These are phyloP conservation scores for Astragalus membranaceus DNA, from an alignment of 306 rosid species.

Conservation along the genomic window DNA sequence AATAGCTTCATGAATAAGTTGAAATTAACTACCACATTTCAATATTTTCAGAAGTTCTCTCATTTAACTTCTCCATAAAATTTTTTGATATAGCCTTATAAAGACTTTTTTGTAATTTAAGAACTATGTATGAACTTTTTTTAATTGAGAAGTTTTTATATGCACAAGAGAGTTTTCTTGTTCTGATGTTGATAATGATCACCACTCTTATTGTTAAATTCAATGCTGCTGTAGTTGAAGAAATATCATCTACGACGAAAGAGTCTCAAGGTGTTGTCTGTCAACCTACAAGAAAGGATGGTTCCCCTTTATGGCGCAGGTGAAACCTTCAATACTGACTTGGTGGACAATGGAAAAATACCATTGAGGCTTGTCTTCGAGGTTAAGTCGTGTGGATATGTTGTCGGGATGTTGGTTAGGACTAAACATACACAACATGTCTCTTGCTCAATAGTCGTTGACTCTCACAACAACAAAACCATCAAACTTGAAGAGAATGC, in stretches of 20 bases:
- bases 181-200: neutral
- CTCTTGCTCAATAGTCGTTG: slow-evolving; percentile 42
- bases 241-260: slow-evolving; percentile 71
- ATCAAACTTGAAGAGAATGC: slow-evolving; percentile 44
- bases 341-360: slow-evolving; percentile 35
- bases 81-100: neutral
- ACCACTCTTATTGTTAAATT: neutral
- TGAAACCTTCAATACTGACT: slow-evolving; percentile 39
- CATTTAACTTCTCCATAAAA: no score
- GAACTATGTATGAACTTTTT: no score
- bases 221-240: slow-evolving; percentile 58
- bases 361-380: slow-evolving; percentile 60
- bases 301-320: no score
- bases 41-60: no score
- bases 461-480: slow-evolving; percentile 39
- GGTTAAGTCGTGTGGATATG: slow-evolving; percentile 45
- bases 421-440: slow-evolving; percentile 44
- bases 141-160: neutral
- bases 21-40: no score
- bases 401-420: slow-evolving; percentile 70
- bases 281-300: slow-evolving; percentile 70
- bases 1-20: no score
- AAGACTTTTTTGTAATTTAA: neutral
- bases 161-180: neutral
- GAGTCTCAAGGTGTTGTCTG: slow-evolving; percentile 33